phyloP scores from a whole-genome alignment of 2,329 filamentous ascomycete genomes.

The Penicillium sp. region DNA sequence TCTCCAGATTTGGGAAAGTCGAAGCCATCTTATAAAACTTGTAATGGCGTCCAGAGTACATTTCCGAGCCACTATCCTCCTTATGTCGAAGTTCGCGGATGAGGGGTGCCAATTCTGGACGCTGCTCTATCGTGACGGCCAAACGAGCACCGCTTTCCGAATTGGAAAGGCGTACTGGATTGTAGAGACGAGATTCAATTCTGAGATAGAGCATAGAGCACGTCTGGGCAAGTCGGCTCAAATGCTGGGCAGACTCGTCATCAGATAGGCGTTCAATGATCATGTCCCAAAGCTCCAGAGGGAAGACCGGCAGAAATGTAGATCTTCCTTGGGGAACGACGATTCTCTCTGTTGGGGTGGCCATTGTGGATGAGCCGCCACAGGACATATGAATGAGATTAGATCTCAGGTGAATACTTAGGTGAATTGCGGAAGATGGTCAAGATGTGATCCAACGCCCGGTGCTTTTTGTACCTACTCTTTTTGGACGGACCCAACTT shows the following conservation, averaged over 20 bases:
- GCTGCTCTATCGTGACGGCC: slow-evolving; percentile 4
- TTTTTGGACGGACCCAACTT: not conserved
- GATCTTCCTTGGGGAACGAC: not conserved
- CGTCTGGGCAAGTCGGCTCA: slow-evolving; percentile 5
- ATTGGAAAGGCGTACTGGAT: not conserved
- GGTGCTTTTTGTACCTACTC: not conserved
- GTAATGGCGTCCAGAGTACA: not conserved
- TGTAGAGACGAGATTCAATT: slow-evolving; percentile 2
- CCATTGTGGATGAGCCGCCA: not conserved
- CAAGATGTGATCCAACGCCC: not conserved
- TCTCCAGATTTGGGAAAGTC: slow-evolving; percentile 1
- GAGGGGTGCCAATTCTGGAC: not conserved
- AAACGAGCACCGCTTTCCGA: slow-evolving; percentile 7
- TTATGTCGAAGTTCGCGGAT: slow-evolving; percentile 7
- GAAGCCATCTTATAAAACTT: not conserved
- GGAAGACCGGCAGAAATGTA: not conserved
- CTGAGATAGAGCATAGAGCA: not conserved
- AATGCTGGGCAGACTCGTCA: slow-evolving; percentile 1
- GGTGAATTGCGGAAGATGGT: not conserved
- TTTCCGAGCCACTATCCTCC: not conserved
- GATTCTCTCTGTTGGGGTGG: not conserved
- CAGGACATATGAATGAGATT: not conserved
- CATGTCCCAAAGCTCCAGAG: slow-evolving; percentile 9
- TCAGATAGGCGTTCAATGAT: slow-evolving; percentile 3
- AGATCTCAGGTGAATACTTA: not conserved